Percentiles rank a stretch among this genome's conserved stretches.
Conservation (phyloP, 805 yeast genomes). For the Kregervanrija fluxuum region DNA sequence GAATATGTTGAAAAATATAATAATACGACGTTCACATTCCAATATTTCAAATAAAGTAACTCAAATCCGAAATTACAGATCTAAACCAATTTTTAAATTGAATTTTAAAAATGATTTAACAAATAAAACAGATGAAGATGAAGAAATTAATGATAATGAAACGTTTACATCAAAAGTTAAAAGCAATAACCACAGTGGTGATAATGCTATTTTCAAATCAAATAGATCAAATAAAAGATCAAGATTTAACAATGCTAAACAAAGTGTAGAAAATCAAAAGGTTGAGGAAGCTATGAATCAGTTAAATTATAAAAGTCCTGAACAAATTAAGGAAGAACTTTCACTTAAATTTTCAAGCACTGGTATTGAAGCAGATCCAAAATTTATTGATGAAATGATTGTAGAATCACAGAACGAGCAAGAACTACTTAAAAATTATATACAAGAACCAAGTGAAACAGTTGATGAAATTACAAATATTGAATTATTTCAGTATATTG, state of each 20-base stretch:
- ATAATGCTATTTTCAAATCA: neutral
- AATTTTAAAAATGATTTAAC: neutral
- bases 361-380: constrained; percentile 24
- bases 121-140: neutral
- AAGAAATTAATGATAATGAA: neutral
- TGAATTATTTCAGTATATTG: constrained; percentile 18
- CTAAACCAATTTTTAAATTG: constrained; percentile 4
- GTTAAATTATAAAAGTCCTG: constrained; percentile 17
- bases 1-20: too few species aligned
- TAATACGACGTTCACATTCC: too few species aligned
- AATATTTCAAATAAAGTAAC: neutral
- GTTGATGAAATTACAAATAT: constrained; percentile 12
- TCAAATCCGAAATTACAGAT: neutral
- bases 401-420: constrained; percentile 18
- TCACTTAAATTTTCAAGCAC: constrained; percentile 17
- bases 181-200: neutral
- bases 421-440: constrained; percentile 8
- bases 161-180: neutral
- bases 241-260: neutral
- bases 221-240: neutral
- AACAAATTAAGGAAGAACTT: constrained; percentile 21
- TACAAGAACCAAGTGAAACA: constrained; percentile 9
- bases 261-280: neutral
- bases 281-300: constrained; percentile 1
- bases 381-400: constrained; percentile 22